A percentile compares a stretch with the other conserved stretches of the same genome.
phyloP scores from a whole-genome alignment of 495 filamentous ascomycete genomes.

The Durotheca rogersii region DNA sequence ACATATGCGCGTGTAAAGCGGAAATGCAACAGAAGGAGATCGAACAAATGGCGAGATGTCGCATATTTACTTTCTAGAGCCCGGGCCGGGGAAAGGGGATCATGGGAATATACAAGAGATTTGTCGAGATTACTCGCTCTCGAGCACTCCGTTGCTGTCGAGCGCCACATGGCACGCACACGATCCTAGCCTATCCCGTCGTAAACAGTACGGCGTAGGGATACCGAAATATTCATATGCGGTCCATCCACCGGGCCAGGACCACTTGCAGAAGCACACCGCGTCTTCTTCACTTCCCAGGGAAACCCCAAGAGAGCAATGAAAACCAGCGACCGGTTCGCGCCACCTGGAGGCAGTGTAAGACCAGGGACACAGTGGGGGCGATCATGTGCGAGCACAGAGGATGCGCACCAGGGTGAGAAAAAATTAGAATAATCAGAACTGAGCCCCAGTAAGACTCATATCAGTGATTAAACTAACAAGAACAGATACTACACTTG shows the following conservation, averaged over 20 bases:
- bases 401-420: not conserved
- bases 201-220: no score
- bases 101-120: no score
- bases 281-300: constrained; percentile 7
- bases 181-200: no score
- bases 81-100: no score
- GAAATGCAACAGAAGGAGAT: no score
- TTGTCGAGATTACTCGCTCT: no score
- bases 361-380: constrained; percentile 78
- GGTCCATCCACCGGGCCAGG: no score
- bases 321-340: constrained; percentile 49
- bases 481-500: constrained; percentile 23
- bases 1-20: no score
- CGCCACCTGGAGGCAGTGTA: constrained; percentile 81
- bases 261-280: not conserved
- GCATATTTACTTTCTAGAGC: no score
- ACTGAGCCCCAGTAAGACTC: constrained; percentile 1
- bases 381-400: constrained; percentile 31
- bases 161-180: no score
- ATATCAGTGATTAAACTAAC: constrained; percentile 16
- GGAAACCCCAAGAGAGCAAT: constrained; percentile 7
- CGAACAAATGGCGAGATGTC: no score
- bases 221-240: not conserved
- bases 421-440: constrained; percentile 15
- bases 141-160: no score